phyloP scores from a whole-genome alignment of 352 stramenopile genomes.

The Globisporangium paroecandrum region DNA sequence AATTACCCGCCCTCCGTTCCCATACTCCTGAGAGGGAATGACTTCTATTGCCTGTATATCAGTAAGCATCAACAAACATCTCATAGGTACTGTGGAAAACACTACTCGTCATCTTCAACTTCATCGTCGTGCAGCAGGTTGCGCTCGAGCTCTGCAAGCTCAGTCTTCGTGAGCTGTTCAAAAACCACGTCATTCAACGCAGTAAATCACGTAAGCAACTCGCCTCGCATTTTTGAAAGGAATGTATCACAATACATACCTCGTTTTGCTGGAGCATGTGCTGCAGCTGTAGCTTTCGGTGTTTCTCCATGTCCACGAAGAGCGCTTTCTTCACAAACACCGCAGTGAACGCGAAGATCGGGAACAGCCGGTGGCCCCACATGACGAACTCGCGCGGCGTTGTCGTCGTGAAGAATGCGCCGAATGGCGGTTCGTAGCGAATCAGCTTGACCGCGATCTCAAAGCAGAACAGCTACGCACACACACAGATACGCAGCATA shows the following conservation, averaged over 20 bases:
- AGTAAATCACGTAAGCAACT: background rate
- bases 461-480: constrained; percentile 40
- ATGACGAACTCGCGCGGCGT: constrained; percentile 60
- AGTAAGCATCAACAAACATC: too few species aligned
- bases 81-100: too few species aligned
- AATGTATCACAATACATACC: constrained; percentile 13
- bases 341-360: constrained; percentile 38
- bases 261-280: constrained; percentile 57
- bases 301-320: constrained; percentile 59
- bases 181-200: background rate
- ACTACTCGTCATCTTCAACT: background rate
- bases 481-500: background rate
- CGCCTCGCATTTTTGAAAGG: background rate
- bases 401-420: constrained; percentile 36
- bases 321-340: constrained; percentile 51
- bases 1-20: too few species aligned
- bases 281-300: constrained; percentile 38
- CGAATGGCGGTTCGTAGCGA: constrained; percentile 51
- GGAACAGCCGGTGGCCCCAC: constrained; percentile 55
- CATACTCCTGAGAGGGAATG: too few species aligned
- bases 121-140: constrained; percentile 5
- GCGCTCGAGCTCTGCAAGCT: constrained; percentile 7
- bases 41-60: too few species aligned
- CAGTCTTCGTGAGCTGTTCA: constrained; percentile 6
- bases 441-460: constrained; percentile 54